Conservation (phyloP, 495 filamentous ascomycete species). For the Tuber magnatum region DNA sequence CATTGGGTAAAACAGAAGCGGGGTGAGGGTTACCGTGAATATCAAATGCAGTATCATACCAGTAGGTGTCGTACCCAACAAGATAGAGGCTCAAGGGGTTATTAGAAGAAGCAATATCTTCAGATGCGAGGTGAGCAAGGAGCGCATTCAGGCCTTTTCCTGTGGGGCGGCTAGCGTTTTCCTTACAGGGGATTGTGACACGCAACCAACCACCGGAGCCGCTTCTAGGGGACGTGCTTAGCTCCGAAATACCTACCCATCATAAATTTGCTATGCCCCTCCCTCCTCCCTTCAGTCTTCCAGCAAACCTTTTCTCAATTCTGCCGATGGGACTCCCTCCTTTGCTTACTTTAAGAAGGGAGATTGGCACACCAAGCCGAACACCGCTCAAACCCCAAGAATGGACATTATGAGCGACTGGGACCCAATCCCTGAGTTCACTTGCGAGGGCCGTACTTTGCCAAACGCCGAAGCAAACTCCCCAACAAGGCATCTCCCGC, state of each 20-base stretch:
- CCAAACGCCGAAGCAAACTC: constrained; percentile 2
- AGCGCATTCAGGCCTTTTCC: background rate
- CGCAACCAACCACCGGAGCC: background rate
- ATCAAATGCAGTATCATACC: background rate
- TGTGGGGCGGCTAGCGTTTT: background rate
- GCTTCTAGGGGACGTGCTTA: background rate
- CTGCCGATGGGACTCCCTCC: background rate
- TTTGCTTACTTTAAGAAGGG: background rate
- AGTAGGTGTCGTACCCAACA: background rate
- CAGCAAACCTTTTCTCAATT: background rate
- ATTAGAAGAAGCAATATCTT: background rate
- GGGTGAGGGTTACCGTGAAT: background rate
- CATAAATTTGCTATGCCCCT: background rate
- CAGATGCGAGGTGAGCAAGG: background rate
- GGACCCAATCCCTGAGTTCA: background rate
- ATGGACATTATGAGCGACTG: background rate
- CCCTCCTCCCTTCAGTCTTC: background rate
- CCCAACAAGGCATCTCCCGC: constrained; percentile 12
- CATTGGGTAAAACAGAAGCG: background rate
- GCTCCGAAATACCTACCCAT: background rate
- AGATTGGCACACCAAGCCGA: background rate
- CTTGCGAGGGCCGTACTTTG: background rate
- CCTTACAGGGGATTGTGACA: background rate
- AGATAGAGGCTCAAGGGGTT: background rate
- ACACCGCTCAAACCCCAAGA: background rate